phyloP scores from a whole-genome alignment of 768 basidiomycete species.

The Boletus barrowsii region DNA sequence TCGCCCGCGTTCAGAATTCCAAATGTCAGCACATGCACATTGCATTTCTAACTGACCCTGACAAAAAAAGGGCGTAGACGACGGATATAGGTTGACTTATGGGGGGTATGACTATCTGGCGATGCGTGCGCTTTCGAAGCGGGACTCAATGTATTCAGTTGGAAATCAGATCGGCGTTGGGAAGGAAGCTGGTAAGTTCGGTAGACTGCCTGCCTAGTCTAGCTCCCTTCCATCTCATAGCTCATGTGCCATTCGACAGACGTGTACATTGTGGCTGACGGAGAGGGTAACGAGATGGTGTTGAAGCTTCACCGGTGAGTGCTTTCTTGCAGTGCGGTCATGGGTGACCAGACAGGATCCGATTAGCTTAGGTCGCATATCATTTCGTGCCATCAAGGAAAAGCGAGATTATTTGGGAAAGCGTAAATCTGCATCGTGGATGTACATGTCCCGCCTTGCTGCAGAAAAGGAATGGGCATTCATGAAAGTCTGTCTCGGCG shows the following conservation, averaged over 20 bases:
- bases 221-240: not conserved
- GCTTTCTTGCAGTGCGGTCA: not conserved
- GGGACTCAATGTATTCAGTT: slow-evolving; percentile 85
- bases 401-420: slow-evolving; percentile 97
- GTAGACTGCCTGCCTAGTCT: not conserved
- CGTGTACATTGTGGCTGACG: slow-evolving; percentile 86
- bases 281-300: slow-evolving; percentile 81
- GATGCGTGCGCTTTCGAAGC: slow-evolving; percentile 87
- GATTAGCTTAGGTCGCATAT: slow-evolving; percentile 88
- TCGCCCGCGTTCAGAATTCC: slow-evolving; percentile 85
- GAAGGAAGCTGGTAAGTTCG: slow-evolving; percentile 82
- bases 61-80: slow-evolving; percentile 54
- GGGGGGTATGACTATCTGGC: slow-evolving; percentile 98
- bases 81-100: slow-evolving; percentile 95
- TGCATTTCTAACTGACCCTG: not conserved
- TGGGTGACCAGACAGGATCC: slow-evolving; percentile 1
- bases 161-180: slow-evolving; percentile 99
- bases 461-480: slow-evolving; percentile 99
- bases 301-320: slow-evolving; percentile 87
- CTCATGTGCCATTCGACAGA: slow-evolving; percentile 38
- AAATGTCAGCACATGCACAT: slow-evolving; percentile 59
- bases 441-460: slow-evolving; percentile 97
- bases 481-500: slow-evolving; percentile 71
- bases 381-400: slow-evolving; percentile 93
- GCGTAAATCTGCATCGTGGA: slow-evolving; percentile 95